Evolutionary conservation across 768 basidiomycete species (phyloP), one percentile per base, ranked within the genome.

Genomic region (Panaeolus papilionaceus): DNA sequence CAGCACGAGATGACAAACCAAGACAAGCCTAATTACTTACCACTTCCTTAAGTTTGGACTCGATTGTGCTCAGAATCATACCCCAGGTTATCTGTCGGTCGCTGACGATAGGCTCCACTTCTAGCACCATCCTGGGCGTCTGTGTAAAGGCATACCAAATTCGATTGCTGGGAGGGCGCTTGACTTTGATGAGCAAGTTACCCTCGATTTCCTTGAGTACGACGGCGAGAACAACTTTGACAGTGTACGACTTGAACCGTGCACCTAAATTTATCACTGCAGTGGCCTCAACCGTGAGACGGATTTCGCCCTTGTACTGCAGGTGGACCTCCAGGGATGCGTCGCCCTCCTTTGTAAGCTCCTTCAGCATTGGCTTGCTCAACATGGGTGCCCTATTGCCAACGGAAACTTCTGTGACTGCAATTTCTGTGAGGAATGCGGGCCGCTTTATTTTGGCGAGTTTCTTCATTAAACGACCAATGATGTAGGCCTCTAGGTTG

Each of bases 311-410:
- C 75, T 92, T 91, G 83, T 93, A 96, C 12, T 83, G 84, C 28
- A 97, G 78, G 69, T 92, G 91, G 6, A 96, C 87, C 74, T 98
- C 97, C 74, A 99, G 82, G 4, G 94, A 86, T 0, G 95, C 95
- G 70, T 97, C 94, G 18, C 98, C 98, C 66, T 98, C 95, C 71
- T 91, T 90, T 1, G 95, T 97, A 65, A 98, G 88, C 73, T 98
- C 95, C 80, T 99, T 99, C 65, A 99, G 84, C 97, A 99, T 98
- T 3, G 98, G 98, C 71, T 96, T 97, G 84, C 92, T 94, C 69
- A 99, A 85, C 70, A 92, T 92, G 2, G 96, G 95, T 0, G 93
- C 85, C 64, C 83, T 89, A 72, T 89, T 88, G 10, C 97, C 97
- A 62, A 98, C 91, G 45, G 92, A 91, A 62, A 97, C 96, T 69